Base-by-base conservation (phyloP, 305 asterid genomes). In the Solanum aculeatissimum region DNA sequence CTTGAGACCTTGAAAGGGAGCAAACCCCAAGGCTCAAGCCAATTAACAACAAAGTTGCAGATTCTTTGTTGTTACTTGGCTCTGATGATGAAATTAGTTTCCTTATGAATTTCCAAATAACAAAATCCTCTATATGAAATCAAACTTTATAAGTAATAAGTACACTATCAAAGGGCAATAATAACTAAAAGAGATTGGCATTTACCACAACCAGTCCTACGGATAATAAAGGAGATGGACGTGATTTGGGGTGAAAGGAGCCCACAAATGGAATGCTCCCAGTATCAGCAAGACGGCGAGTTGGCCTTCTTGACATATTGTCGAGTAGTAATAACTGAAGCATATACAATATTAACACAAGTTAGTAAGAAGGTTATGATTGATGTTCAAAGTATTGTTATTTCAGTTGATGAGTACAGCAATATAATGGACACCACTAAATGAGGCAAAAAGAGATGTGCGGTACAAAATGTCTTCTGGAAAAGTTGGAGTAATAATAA, bases 301-400 rank as follows among this genome's bases (percentile, higher is more conserved):
- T 86, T 87, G 95, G 92, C 89, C 98, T 93, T 87, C 98, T 92
- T 32, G 97, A 93, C 98, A 94, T 94, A 66, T 82, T 89, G 85
- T 53, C 84, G 7, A 77, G 65, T 27, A 51, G 19, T 77, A 27
- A 45, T 47, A 74, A 77, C 82, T 77, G 82, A 27, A 77, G 82
- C 82, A 77, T 49, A 77, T 49, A 12, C 65, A 51, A 18, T 27
- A 77, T 47, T 9, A 25, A 18, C 29, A 51, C 45, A 4, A 77
- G 82, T 77, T 29, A 77, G 9, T 27, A 16, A 49, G 29, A 27
- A 75, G 18, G 45, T 77, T 77, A 27, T 29, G 62, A 77, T 16
- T 3, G 27, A 18, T 4, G 7, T 16, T 29, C 65, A 18, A 51
- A 27, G 23, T 49, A 27, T 49, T 49, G 45, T 29, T 49, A 21